These are phyloP conservation scores for Cutaneotrichosporon spelunceum DNA, from an alignment of 1,284 basidiomycete species.

Conservation along the genomic window DNA sequence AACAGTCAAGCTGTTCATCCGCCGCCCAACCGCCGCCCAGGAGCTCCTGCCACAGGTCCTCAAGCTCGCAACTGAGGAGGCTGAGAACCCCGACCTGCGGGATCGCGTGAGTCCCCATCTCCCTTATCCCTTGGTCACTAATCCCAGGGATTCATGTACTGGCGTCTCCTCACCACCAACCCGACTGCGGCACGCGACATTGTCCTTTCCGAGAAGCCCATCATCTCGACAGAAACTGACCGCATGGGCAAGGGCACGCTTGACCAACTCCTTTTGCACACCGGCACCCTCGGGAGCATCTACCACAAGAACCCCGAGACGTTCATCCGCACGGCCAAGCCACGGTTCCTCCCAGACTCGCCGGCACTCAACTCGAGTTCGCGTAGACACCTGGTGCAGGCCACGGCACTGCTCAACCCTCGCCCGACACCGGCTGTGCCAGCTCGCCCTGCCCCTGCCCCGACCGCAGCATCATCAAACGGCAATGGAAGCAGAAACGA, in stretches of 20 bases:
- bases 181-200: conserved; percentile 84
- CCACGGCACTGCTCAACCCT: conserved; percentile 11
- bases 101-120: conserved; percentile 56
- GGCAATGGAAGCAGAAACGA: conserved; percentile 1
- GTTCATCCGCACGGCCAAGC: conserved; percentile 52
- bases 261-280: conserved; percentile 60
- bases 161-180: conserved; percentile 92
- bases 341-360: conserved; percentile 48
- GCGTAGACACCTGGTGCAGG: conserved; percentile 47
- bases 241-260: conserved; percentile 92
- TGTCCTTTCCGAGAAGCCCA: conserved; percentile 89
- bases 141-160: conserved; percentile 85
- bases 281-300: conserved; percentile 51
- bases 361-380: conserved; percentile 50
- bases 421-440: conserved; percentile 7
- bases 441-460: conserved; percentile 4
- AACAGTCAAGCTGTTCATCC: conserved; percentile 93
- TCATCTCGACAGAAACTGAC: conserved; percentile 97
- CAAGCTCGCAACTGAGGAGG: conserved; percentile 92
- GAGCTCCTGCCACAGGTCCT: conserved; percentile 84
- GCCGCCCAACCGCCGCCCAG: conserved; percentile 87
- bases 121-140: background rate
- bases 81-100: conserved; percentile 94
- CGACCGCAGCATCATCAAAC: conserved; percentile 7
- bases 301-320: conserved; percentile 53